Conservation (phyloP, 768 basidiomycete genomes). For the Russula brevipes region DNA sequence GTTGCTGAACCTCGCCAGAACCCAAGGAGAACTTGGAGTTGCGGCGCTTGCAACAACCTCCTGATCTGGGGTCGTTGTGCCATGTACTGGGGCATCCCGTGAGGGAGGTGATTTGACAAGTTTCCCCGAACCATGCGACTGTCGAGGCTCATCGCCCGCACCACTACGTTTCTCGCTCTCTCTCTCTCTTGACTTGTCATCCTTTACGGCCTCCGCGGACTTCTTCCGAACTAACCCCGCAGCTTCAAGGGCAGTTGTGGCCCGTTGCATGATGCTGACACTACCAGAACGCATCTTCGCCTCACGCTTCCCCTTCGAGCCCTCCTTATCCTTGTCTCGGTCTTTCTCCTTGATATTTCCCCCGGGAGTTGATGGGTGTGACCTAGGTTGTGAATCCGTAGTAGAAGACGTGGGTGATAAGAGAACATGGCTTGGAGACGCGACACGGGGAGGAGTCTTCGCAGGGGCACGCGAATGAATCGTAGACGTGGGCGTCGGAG, state of each 20-base stretch:
- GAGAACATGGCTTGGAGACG: constrained; percentile 36
- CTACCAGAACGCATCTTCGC: constrained; percentile 76
- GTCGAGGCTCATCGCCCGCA: constrained; percentile 55
- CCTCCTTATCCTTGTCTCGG: constrained; percentile 40
- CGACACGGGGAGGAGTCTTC: constrained; percentile 51
- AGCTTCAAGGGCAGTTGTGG: constrained; percentile 85
- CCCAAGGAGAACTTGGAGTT: constrained; percentile 58
- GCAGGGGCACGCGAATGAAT: constrained; percentile 34
- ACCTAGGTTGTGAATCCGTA: constrained; percentile 45
- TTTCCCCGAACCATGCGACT: constrained; percentile 63
- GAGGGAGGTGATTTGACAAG: constrained; percentile 66
- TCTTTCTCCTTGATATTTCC: constrained; percentile 56
- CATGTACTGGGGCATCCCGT: constrained; percentile 41
- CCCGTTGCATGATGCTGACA: constrained; percentile 94
- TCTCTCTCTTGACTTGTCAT: constrained; percentile 46
- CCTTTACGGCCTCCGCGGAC: constrained; percentile 65
- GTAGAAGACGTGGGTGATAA: constrained; percentile 54
- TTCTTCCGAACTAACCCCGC: constrained; percentile 81
- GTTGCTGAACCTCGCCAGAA: constrained; percentile 37
- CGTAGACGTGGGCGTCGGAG: constrained; percentile 63
- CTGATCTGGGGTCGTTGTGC: constrained; percentile 46
- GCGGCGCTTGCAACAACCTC: constrained; percentile 31
- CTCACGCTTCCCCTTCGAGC: constrained; percentile 47
- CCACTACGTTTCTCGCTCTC: constrained; percentile 40
- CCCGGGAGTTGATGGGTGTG: constrained; percentile 66